Evolutionary conservation across 345 rosid species (phyloP), one percentile per base, ranked within the genome.

Genomic region (Zanthoxylum bungeanum): DNA sequence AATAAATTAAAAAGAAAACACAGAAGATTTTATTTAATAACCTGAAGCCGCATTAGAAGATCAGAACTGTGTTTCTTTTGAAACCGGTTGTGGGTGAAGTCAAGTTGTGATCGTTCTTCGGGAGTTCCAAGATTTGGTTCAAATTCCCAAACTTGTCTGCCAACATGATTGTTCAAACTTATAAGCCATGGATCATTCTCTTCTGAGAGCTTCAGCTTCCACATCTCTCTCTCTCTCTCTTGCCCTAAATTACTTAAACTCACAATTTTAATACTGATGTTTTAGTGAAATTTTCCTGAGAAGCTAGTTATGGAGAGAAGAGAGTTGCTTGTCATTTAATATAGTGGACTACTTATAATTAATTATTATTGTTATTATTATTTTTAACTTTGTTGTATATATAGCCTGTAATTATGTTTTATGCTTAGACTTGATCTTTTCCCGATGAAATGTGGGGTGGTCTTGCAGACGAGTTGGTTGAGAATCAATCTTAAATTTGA

Each of bases 111-210:
- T 21, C 64, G 71, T 17, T 85, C 85, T 49, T 66, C 69, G 2
- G 46, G 63, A 0, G 73, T 74, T 42, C 85, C 91, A 2, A 74
- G 75, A 28, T 70, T 36, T 0, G 81, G 80, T 34, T 85, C 85
- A 22, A 85, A 86, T 61, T 81, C 86, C 93, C 93, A 85, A n/a
- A 58, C 68, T 58, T 86, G 91, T 65, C 89, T 78, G 2, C 93
- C 93, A 4, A 80, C 40, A 39, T 80, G 78, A 47, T 64, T 60
- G 70, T 88, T 86, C 25, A 51, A 60, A 16, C 78, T 81, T 31
- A 2, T 64, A 7, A 81, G 17, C 78, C 75, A 19, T 11, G 73
- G 72, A 9, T 71, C 90, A 16, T 76, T n/a, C 21, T 82, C 90
- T 66, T 72, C 69, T 0, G 87, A 81, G 50, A 86, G 30, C 82